Percentiles rank a stretch among this genome's conserved stretches.
Evolutionary conservation across 192 early-diverging fungal genomes (phyloP).

Genomic region (Gamsiella multidivaricata): DNA sequence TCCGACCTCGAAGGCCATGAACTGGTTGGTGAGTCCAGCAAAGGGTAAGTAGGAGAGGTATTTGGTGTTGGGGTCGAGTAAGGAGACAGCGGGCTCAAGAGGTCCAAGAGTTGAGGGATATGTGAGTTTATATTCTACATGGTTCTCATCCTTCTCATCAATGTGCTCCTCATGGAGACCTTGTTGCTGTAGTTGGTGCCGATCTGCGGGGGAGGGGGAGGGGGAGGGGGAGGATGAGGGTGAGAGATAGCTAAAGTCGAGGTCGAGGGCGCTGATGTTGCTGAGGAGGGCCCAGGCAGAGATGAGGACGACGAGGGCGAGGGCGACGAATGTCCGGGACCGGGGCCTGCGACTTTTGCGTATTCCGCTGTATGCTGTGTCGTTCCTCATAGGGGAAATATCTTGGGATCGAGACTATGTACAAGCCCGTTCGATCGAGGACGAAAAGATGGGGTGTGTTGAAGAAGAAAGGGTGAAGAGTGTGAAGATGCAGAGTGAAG

Average conservation of each 20-base stretch:
- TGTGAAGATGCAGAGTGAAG: neutral
- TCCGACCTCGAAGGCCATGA: slow-evolving; percentile 29
- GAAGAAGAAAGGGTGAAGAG: neutral
- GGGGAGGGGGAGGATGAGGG: neutral
- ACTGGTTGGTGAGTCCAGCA: slow-evolving; percentile 49
- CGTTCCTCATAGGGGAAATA: neutral
- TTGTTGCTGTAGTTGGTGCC: slow-evolving; percentile 1
- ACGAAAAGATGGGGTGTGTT: no score
- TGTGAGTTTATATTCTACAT: neutral
- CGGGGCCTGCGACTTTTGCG: neutral
- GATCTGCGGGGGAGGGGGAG: neutral
- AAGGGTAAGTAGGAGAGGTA: slow-evolving; percentile 42
- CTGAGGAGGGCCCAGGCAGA: slow-evolving; percentile 26
- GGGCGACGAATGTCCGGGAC: neutral
- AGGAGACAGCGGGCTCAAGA: slow-evolving; percentile 18
- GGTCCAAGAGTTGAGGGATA: neutral
- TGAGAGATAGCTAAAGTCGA: neutral
- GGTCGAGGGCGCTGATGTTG: slow-evolving; percentile 2
- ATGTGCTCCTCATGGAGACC: neutral
- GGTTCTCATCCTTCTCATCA: no score
- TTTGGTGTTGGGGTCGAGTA: slow-evolving; percentile 17
- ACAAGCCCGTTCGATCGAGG: no score
- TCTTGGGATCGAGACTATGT: no score
- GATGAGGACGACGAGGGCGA: slow-evolving; percentile 22
- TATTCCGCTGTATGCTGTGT: neutral